These are phyloP conservation scores for Pythium apleroticum DNA, from an alignment of 352 stramenopile genomes.

Conservation along the genomic window DNA sequence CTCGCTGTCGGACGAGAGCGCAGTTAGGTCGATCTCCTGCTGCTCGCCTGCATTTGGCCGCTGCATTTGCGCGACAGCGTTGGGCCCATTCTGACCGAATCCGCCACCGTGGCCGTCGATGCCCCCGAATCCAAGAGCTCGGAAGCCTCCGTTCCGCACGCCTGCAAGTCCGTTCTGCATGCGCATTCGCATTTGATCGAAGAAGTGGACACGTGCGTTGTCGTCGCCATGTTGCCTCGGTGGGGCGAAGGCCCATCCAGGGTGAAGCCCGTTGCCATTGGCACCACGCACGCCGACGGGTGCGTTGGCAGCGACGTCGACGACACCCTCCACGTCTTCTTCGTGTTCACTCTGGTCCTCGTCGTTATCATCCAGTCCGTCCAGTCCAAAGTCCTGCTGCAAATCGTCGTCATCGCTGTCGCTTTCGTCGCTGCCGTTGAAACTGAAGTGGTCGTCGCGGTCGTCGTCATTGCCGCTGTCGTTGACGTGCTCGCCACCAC, in stretches of 20 bases:
- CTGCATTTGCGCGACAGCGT: neutral
- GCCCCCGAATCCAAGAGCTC: too few species aligned
- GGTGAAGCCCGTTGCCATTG: neutral
- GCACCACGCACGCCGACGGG: neutral
- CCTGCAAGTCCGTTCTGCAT: neutral
- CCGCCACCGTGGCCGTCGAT: too few species aligned
- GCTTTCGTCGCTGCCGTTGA: neutral
- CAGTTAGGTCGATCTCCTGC: slow-evolving; percentile 69
- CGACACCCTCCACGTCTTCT: neutral
- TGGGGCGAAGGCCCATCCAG: neutral
- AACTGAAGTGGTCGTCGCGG: slow-evolving; percentile 3
- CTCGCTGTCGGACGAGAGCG: slow-evolving; percentile 54
- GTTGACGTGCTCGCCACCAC: neutral
- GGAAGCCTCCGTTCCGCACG: too few species aligned
- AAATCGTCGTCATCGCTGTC: neutral
- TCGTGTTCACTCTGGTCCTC: slow-evolving; percentile 4
- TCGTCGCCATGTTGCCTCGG: neutral
- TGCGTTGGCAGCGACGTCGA: neutral
- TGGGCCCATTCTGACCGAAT: too few species aligned
- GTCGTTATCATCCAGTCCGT: slow-evolving; percentile 1
- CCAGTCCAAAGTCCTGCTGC: slow-evolving; percentile 5
- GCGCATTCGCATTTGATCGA: neutral
- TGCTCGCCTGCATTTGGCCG: slow-evolving; percentile 15
- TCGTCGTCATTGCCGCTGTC: neutral
- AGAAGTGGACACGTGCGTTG: neutral